Conservation (phyloP, 805 yeast species). For the Metschnikowia amazonensis region DNA sequence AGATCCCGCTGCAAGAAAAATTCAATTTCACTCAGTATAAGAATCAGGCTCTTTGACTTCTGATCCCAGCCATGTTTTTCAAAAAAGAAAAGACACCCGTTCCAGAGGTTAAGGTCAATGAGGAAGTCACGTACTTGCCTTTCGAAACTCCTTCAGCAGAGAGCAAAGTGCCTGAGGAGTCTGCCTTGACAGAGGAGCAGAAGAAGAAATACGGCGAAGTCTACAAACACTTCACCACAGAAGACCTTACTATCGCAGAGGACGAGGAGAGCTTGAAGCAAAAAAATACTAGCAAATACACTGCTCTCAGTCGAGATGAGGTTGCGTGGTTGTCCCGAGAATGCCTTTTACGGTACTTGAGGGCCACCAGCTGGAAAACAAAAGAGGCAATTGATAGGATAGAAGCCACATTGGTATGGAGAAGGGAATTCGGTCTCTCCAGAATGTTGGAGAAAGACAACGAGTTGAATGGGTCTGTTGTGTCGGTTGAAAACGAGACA, state of each 20-base stretch:
- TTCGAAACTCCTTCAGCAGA: conserved; percentile 51
- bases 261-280: conserved; percentile 47
- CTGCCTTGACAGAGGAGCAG: conserved; percentile 51
- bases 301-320: conserved; percentile 44
- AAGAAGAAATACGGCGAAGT: conserved; percentile 58
- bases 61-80: conserved; percentile 11
- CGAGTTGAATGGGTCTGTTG: conserved; percentile 50
- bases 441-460: conserved; percentile 43
- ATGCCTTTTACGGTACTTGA: conserved; percentile 80
- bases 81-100: conserved; percentile 12
- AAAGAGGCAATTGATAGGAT: conserved; percentile 70
- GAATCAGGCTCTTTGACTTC: not conserved
- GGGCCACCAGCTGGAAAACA: conserved; percentile 90
- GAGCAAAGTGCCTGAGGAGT: conserved; percentile 48
- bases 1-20: conserved; percentile 1
- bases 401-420: conserved; percentile 80
- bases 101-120: conserved; percentile 14
- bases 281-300: conserved; percentile 30
- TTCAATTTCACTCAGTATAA: not conserved
- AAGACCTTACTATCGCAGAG: conserved; percentile 47
- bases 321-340: conserved; percentile 92
- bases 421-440: conserved; percentile 79
- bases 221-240: conserved; percentile 55
- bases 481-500: conserved; percentile 71
- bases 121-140: conserved; percentile 37